Conservation (phyloP, 257 asterid species). For the Rauvolfia tetraphylla region DNA sequence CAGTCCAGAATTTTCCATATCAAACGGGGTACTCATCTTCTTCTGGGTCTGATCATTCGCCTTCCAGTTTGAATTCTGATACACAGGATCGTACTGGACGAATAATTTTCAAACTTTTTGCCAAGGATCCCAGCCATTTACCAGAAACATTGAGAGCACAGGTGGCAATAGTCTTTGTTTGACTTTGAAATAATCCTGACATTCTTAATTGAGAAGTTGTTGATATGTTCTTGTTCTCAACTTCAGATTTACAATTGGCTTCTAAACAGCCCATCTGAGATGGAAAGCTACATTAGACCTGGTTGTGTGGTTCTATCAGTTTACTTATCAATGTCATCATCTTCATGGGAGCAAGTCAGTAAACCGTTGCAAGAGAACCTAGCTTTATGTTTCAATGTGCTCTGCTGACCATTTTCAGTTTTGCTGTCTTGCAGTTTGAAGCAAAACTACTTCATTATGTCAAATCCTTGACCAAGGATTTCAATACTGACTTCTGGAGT, state of each 20-base stretch:
- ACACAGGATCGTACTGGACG: slow-evolving; percentile 83
- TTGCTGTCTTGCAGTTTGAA: slow-evolving; percentile 56
- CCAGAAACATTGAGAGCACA: slow-evolving; percentile 70
- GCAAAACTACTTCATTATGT: slow-evolving; percentile 50
- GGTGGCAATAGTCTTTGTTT: slow-evolving; percentile 39
- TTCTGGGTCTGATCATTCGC: slow-evolving; percentile 78
- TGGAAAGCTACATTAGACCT: slow-evolving; percentile 95
- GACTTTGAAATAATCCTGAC: not conserved
- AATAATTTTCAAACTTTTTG: slow-evolving; percentile 82
- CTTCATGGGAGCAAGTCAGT: slow-evolving; percentile 81
- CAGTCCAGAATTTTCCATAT: slow-evolving; percentile 52
- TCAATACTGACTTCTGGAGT: slow-evolving; percentile 65
- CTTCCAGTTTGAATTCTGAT: slow-evolving; percentile 62
- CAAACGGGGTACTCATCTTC: slow-evolving; percentile 66
- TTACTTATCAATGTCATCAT: slow-evolving; percentile 70
- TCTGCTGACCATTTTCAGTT: slow-evolving; percentile 17
- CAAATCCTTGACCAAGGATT: slow-evolving; percentile 45
- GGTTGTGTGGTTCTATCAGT: slow-evolving; percentile 78
- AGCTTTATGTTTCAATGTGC: not conserved
- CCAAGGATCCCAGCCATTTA: slow-evolving; percentile 89
- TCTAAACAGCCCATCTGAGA: slow-evolving; percentile 79
- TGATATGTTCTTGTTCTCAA: slow-evolving; percentile 6
- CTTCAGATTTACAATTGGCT: slow-evolving; percentile 84
- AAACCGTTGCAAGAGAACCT: slow-evolving; percentile 15
- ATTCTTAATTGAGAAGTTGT: slow-evolving; percentile 7